Base-by-base conservation (phyloP, 768 basidiomycete genomes). In the Collybia nuda region DNA sequence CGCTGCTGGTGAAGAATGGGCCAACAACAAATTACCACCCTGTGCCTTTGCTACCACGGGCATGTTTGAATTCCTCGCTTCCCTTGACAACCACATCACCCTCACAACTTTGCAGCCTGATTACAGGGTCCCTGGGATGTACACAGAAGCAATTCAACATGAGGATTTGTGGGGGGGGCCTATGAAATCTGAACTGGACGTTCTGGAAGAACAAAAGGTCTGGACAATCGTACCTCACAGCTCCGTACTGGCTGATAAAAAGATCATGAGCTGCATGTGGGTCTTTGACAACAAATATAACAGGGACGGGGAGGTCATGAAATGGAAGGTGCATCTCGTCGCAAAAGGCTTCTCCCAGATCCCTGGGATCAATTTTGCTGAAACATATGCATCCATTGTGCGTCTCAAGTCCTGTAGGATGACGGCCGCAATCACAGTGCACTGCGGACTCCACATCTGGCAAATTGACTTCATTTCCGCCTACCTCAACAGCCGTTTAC, bases 381-480 rank as follows among this genome's bases (percentile, higher is more conserved):
- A 62, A 32, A 61, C 56, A 0, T 62, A 57, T 23, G 52, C 59
- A 0, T 43, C 58, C 0, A 54, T 61, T 7, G 58, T 51, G n/a
- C 50, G 54, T 3, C 39, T 60, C 21, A 52, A 62, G 43, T 60
- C 56, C 48, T 70, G 12, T 7, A 26, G 24, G 24, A 26, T 26
- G 24, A 26, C 24, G 24, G 24, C 24, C 7, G 64, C 70, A 1
- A 29, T 73, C 21, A 47, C 68, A 2, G 70, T 69, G 0, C 1
- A 12, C 0, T 32, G 54, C 4, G 55, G 60, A 24, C 64, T 69
- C 44, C 55, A 66, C 5, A 36, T 76, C 5, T 58, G 71, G 47
- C 54, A 56, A 28, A 56, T 71, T 3, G 69, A 76, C 52, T 64
- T 73, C 36, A 64, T 68, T 14, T 54, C 56, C 0, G 70, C 69